phyloP scores from a whole-genome alignment of 2,329 filamentous ascomycete species.

The Fusarium sp. region DNA sequence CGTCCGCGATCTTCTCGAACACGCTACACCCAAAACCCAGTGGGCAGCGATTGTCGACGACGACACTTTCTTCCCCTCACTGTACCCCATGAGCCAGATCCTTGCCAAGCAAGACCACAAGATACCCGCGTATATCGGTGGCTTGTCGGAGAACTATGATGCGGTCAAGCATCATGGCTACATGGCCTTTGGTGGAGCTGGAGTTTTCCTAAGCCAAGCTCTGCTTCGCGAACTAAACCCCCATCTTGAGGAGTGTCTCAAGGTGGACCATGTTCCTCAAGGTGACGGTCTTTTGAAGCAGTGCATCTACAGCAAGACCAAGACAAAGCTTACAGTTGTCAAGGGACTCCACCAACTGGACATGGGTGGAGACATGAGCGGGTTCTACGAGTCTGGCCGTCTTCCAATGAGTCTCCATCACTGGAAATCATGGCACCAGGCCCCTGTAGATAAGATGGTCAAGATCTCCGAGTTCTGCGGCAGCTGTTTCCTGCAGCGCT shows the following conservation, averaged over 20 bases:
- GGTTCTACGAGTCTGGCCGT: conserved; percentile 69
- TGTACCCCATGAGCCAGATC: conserved; percentile 61
- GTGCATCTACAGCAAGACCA: conserved; percentile 67
- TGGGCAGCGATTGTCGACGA: conserved; percentile 71
- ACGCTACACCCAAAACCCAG: conserved; percentile 56
- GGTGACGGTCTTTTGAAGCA: conserved; percentile 68
- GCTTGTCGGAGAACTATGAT: conserved; percentile 66
- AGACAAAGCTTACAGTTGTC: conserved; percentile 65
- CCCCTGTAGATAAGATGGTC: conserved; percentile 62
- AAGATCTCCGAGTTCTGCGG: conserved; percentile 64
- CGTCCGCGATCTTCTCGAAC: conserved; percentile 60
- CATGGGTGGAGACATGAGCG: conserved; percentile 63
- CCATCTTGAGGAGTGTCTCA: conserved; percentile 61
- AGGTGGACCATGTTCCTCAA: conserved; percentile 42
- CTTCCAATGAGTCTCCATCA: conserved; percentile 69
- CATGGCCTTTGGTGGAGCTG: conserved; percentile 71
- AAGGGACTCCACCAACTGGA: conserved; percentile 68
- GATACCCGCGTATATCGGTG: conserved; percentile 64
- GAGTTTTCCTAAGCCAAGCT: conserved; percentile 67
- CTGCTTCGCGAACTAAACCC: conserved; percentile 61
- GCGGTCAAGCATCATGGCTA: conserved; percentile 64
- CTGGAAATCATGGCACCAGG: conserved; percentile 71
- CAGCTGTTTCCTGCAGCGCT: conserved; percentile 68
- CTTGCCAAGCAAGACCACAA: conserved; percentile 61
- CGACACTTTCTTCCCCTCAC: conserved; percentile 71